These are phyloP conservation scores for Paradendryphiella salina DNA, from an alignment of 2,329 filamentous ascomycete genomes.

Conservation along the genomic window DNA sequence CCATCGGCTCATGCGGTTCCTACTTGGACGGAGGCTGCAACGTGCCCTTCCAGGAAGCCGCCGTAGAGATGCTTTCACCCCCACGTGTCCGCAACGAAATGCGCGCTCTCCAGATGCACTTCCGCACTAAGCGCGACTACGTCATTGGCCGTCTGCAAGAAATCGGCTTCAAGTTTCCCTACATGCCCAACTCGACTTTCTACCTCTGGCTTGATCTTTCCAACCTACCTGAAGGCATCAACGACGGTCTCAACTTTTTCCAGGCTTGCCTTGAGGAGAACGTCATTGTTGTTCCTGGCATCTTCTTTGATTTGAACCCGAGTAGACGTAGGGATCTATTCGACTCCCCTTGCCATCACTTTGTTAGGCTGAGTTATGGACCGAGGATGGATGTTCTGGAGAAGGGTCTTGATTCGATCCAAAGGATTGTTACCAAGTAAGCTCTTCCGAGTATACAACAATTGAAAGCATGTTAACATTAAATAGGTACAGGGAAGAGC, in stretches of 20 bases:
- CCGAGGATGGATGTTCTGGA: slow-evolving; percentile 48
- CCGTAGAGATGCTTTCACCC: slow-evolving; percentile 90
- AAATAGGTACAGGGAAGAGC: slow-evolving; percentile 17
- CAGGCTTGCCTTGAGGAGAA: slow-evolving; percentile 89
- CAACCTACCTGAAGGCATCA: slow-evolving; percentile 75
- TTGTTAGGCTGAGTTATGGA: slow-evolving; percentile 48
- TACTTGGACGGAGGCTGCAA: slow-evolving; percentile 95
- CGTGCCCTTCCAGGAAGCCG: slow-evolving; percentile 93
- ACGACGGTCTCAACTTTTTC: slow-evolving; percentile 96
- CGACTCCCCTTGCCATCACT: slow-evolving; percentile 83
- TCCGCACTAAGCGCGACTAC: slow-evolving; percentile 91
- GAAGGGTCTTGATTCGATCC: slow-evolving; percentile 48
- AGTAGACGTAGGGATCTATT: slow-evolving; percentile 87
- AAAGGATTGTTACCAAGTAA: slow-evolving; percentile 48
- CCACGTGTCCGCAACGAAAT: slow-evolving; percentile 79
- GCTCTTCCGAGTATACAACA: slow-evolving; percentile 10
- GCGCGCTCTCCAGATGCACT: slow-evolving; percentile 85
- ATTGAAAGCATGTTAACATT: not conserved
- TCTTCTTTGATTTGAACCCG: slow-evolving; percentile 97
- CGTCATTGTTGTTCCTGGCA: slow-evolving; percentile 94
- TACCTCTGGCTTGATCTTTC: slow-evolving; percentile 78
- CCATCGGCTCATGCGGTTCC: slow-evolving; percentile 87
- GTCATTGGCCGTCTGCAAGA: slow-evolving; percentile 76
- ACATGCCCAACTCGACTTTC: slow-evolving; percentile 88
- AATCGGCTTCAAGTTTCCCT: slow-evolving; percentile 82